Evolutionary conservation across 2,329 filamentous ascomycete species (phyloP).

Genomic region (Penicillium sp.): DNA sequence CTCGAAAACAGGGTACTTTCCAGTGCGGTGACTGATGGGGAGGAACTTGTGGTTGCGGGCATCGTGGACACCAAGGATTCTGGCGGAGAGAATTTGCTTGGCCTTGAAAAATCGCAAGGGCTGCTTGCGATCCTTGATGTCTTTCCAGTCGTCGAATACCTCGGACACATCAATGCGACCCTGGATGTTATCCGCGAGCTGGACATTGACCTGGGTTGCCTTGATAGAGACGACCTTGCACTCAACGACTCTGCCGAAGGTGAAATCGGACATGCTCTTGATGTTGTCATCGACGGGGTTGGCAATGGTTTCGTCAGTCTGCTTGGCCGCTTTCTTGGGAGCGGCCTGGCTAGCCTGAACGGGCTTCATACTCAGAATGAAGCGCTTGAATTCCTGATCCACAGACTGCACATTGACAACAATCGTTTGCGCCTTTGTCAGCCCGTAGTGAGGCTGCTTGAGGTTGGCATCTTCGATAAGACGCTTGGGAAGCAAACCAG

Average conservation of each 20-base stretch:
- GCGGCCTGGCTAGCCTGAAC: slow-evolving; percentile 45
- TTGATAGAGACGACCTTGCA: slow-evolving; percentile 77
- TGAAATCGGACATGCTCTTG: slow-evolving; percentile 60
- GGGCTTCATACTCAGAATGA: slow-evolving; percentile 55
- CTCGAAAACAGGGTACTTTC: slow-evolving; percentile 72
- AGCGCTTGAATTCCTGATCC: slow-evolving; percentile 60
- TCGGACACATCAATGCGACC: slow-evolving; percentile 92
- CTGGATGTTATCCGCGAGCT: slow-evolving; percentile 75
- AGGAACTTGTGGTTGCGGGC: slow-evolving; percentile 83
- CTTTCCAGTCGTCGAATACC: slow-evolving; percentile 77
- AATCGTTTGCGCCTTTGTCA: slow-evolving; percentile 68
- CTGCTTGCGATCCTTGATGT: slow-evolving; percentile 71
- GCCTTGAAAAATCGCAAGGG: slow-evolving; percentile 67
- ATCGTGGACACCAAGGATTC: slow-evolving; percentile 78
- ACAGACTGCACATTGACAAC: slow-evolving; percentile 62
- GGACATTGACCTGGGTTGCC: slow-evolving; percentile 84
- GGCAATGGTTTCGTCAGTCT: slow-evolving; percentile 32
- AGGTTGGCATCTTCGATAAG: slow-evolving; percentile 64
- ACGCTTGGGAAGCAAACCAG: slow-evolving; percentile 69
- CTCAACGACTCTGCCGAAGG: slow-evolving; percentile 62
- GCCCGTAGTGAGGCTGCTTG: slow-evolving; percentile 63
- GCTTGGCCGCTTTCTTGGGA: slow-evolving; percentile 31
- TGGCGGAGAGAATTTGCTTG: slow-evolving; percentile 63
- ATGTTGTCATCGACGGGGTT: slow-evolving; percentile 60
- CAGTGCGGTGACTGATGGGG: slow-evolving; percentile 75